Conservation (phyloP, 225 moss, liverwort and hornwort genomes). For the Pleurozium schreberi region DNA sequence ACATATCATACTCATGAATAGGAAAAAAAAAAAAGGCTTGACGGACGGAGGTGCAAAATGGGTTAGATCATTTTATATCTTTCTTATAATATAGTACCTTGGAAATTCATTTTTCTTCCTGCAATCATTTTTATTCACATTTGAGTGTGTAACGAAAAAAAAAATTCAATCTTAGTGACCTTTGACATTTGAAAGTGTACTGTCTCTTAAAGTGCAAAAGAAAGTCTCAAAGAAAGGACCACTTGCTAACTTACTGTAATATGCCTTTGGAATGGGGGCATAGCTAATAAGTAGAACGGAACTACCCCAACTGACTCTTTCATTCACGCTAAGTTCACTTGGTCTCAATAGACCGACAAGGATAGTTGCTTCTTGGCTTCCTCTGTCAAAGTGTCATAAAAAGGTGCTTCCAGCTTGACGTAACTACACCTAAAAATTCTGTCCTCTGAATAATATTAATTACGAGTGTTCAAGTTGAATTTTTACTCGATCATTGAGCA, state of each 20-base stretch:
- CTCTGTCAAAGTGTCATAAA: neutral
- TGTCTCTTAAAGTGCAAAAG: neutral
- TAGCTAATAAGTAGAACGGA: neutral
- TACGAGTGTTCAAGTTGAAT: too few species aligned
- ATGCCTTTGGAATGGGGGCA: neutral
- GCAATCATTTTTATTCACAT: neutral
- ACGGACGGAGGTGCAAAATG: neutral
- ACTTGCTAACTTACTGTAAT: neutral
- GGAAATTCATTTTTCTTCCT: neutral
- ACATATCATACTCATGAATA: neutral
- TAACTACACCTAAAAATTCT: neutral
- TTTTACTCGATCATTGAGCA: neutral
- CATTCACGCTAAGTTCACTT: neutral
- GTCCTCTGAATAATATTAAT: too few species aligned
- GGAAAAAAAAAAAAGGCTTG: neutral
- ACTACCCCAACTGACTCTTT: neutral
- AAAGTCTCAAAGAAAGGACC: neutral
- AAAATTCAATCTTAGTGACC: neutral
- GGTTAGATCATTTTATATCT: too few species aligned
- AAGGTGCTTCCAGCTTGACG: neutral
- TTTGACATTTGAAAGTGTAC: neutral
- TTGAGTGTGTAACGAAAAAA: neutral
- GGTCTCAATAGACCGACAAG: too few species aligned
- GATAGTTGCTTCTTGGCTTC: neutral
- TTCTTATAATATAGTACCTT: too few species aligned